phyloP scores from a whole-genome alignment of 2,329 filamentous ascomycete species.

The Botryotinia convoluta region DNA sequence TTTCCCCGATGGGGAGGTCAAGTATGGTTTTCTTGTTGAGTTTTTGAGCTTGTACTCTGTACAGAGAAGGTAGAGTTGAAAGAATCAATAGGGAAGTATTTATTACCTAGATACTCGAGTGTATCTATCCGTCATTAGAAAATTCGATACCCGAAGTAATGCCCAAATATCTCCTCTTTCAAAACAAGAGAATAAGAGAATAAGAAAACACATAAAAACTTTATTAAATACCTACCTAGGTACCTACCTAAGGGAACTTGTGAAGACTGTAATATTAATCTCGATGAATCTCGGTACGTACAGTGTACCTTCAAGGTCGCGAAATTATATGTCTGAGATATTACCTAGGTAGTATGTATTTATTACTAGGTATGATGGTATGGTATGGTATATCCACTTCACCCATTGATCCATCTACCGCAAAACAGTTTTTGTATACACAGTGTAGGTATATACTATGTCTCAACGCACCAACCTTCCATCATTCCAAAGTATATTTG shows the following conservation, averaged over 20 bases:
- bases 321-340: background rate
- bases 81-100: background rate
- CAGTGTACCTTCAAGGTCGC: background rate
- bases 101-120: background rate
- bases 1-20: no score
- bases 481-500: background rate
- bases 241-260: background rate
- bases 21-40: background rate
- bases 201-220: background rate
- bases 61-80: no score
- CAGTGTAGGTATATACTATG: no score
- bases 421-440: no score
- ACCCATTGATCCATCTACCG: no score
- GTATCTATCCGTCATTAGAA: background rate
- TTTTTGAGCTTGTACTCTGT: background rate
- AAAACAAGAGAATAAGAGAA: background rate
- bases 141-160: background rate
- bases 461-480: background rate
- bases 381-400: background rate
- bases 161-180: background rate
- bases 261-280: background rate
- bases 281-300: background rate
- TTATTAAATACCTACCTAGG: background rate
- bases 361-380: background rate
- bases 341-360: background rate